phyloP scores from a whole-genome alignment of 1,284 basidiomycete genomes.

The Ganoderma meredithae region DNA sequence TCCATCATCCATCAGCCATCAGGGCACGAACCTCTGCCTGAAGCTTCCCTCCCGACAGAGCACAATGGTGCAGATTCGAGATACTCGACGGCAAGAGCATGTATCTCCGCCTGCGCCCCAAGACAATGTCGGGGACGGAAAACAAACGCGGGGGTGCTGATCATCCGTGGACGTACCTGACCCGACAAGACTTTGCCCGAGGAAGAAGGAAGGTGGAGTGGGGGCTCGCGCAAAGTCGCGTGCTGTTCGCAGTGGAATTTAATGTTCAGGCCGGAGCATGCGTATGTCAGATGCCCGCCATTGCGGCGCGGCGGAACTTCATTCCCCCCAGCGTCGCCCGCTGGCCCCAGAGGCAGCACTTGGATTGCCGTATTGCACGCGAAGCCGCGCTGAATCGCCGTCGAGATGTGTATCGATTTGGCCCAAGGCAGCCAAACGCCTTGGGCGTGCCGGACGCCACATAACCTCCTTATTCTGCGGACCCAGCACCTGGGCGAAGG shows the following conservation, averaged over 20 bases:
- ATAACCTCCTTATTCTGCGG: slow-evolving; percentile 9
- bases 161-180: neutral
- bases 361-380: slow-evolving; percentile 13
- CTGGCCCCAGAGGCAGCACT: neutral
- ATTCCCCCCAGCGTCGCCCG: neutral
- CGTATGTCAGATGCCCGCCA: slow-evolving; percentile 2
- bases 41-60: neutral
- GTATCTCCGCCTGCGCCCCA: neutral
- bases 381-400: neutral
- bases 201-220: neutral
- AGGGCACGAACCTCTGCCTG: neutral
- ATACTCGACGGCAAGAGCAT: neutral
- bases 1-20: slow-evolving; percentile 5
- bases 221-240: neutral
- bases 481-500: slow-evolving; percentile 8
- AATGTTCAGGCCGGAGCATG: neutral
- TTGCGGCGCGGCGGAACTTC: slow-evolving; percentile 14
- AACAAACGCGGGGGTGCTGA: neutral
- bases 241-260: slow-evolving; percentile 4
- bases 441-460: slow-evolving; percentile 18
- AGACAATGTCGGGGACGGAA: neutral
- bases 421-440: slow-evolving; percentile 2
- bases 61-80: neutral
- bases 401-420: neutral
- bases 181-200: neutral